These are phyloP conservation scores for Hyphodiscus hymeniophilus DNA, from an alignment of 495 filamentous ascomycete genomes.

Conservation along the genomic window DNA sequence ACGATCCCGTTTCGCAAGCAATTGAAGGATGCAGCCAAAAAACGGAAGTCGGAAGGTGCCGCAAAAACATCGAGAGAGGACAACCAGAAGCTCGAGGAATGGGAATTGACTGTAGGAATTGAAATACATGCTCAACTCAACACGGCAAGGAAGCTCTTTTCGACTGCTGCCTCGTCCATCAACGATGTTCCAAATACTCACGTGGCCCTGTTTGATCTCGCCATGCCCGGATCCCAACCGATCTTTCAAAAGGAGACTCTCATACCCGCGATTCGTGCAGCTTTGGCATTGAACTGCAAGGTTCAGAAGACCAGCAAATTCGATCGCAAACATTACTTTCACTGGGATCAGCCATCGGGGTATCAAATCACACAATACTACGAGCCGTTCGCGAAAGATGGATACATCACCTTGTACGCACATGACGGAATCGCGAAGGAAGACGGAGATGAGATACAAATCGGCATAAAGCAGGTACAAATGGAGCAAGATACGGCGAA, in stretches of 20 bases:
- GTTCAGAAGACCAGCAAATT: conserved; percentile 71
- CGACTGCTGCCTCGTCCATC: conserved; percentile 60
- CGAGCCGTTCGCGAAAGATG: conserved; percentile 76
- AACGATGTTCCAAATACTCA: conserved; percentile 70
- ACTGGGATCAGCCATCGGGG: conserved; percentile 91
- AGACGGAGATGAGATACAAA: conserved; percentile 52
- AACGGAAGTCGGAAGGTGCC: conserved; percentile 25
- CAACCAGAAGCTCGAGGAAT: conserved; percentile 49
- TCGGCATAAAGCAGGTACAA: conserved; percentile 89
- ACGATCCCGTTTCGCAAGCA: conserved; percentile 59
- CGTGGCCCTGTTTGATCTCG: conserved; percentile 81
- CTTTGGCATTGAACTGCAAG: conserved; percentile 72
- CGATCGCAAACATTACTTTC: conserved; percentile 98
- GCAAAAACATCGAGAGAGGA: conserved; percentile 32
- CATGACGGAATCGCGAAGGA: conserved; percentile 74
- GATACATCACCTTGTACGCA: conserved; percentile 56
- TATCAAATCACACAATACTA: conserved; percentile 98
- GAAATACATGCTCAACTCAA: conserved; percentile 97
- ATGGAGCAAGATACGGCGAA: conserved; percentile 98
- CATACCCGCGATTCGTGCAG: conserved; percentile 82
- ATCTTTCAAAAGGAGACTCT: conserved; percentile 76
- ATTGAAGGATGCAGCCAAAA: conserved; percentile 64
- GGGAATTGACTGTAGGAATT: conserved; percentile 91
- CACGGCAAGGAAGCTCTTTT: conserved; percentile 79
- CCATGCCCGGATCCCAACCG: conserved; percentile 84